These are phyloP conservation scores for Leptographium galeiforme DNA, from an alignment of 2,329 filamentous ascomycete genomes.

Conservation along the genomic window DNA sequence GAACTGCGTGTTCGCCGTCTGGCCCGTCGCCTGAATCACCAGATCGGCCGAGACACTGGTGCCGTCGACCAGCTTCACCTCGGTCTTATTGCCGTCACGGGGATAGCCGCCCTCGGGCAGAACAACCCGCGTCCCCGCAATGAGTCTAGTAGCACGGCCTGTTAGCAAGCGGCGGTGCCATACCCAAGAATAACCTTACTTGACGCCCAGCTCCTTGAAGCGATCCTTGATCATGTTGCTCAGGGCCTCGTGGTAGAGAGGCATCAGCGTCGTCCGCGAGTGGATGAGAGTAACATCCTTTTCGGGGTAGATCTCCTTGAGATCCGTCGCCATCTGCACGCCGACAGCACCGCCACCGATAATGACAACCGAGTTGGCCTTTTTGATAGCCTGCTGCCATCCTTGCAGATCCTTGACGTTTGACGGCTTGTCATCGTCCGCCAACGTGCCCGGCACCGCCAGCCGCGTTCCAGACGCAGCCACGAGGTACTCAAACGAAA, in stretches of 20 bases:
- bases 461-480: constrained; percentile 27
- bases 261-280: constrained; percentile 34
- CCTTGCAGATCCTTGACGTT: constrained; percentile 27
- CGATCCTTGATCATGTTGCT: constrained; percentile 6
- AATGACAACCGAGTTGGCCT: constrained; percentile 29
- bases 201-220: constrained; percentile 6
- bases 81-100: constrained; percentile 3
- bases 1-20: constrained; percentile 5
- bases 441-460: constrained; percentile 31
- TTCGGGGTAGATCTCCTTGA: constrained; percentile 32
- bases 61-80: constrained; percentile 5
- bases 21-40: constrained; percentile 7
- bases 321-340: constrained; percentile 11
- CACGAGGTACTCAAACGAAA: not conserved
- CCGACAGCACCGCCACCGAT: constrained; percentile 44
- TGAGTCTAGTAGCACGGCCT: not conserved
- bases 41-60: constrained; percentile 2
- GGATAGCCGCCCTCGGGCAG: not conserved
- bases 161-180: not conserved
- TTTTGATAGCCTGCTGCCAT: constrained; percentile 30
- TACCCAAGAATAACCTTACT: not conserved
- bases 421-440: constrained; percentile 27
- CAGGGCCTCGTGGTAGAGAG: constrained; percentile 6
- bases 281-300: constrained; percentile 46
- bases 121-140: not conserved